A percentile compares a stretch with the other conserved stretches of the same genome.
These are phyloP conservation scores for Agaricus sinodeliciosus DNA, from an alignment of 768 basidiomycete genomes.

Conservation along the genomic window DNA sequence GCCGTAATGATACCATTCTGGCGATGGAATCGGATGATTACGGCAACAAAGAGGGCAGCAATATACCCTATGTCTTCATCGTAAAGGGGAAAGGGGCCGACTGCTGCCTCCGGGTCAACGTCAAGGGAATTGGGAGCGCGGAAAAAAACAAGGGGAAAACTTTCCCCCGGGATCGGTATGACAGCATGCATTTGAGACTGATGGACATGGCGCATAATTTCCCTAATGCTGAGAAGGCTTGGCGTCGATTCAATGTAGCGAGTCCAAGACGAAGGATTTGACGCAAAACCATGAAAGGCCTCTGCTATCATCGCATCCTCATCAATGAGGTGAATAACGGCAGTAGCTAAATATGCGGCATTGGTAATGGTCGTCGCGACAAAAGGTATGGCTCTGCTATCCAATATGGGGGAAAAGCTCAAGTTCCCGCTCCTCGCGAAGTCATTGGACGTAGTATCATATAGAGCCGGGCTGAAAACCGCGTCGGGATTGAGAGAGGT, in stretches of 20 bases:
- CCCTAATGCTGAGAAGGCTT: not conserved
- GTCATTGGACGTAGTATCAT: not conserved
- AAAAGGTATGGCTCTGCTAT: not conserved
- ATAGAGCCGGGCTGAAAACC: not conserved
- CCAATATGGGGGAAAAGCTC: not conserved
- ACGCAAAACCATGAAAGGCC: not conserved
- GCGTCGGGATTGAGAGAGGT: not conserved
- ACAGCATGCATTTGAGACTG: not conserved
- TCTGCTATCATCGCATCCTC: not conserved
- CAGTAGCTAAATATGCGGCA: not conserved
- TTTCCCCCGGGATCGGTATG: not conserved
- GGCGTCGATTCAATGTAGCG: not conserved
- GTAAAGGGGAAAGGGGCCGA: not conserved
- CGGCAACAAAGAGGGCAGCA: not conserved
- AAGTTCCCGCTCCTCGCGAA: not conserved
- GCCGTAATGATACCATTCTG: not conserved
- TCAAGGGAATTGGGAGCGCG: not conserved
- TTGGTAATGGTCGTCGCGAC: not conserved
- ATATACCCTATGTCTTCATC: slow-evolving; percentile 1
- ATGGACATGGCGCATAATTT: not conserved
- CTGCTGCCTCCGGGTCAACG: not conserved
- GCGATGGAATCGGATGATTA: not conserved
- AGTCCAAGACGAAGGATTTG: not conserved
- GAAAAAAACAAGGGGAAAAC: too few relatives aligned
- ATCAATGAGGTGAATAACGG: not conserved